Evolutionary conservation across 2,329 filamentous ascomycete genomes (phyloP).

Genomic region (Sporothrix dimorphospora): DNA sequence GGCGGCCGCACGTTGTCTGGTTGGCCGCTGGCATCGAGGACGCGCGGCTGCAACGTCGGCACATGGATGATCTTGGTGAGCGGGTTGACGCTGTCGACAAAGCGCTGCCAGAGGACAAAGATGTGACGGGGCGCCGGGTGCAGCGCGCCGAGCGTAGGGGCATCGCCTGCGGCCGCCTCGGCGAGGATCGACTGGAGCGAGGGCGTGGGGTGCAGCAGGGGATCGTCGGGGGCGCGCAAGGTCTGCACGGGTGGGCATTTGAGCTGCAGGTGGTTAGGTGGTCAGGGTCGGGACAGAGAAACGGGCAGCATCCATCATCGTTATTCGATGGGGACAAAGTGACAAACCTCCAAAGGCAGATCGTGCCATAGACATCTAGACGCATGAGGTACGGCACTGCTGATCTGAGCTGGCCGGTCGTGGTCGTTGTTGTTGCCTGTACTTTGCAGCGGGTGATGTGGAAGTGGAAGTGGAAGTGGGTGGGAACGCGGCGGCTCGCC

Average conservation of each 20-base stretch:
- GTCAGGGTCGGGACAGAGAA: no score
- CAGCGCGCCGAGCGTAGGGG: slow-evolving; percentile 50
- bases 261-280: not conserved
- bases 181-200: not conserved
- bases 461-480: no score
- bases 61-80: slow-evolving; percentile 73
- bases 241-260: slow-evolving; percentile 6
- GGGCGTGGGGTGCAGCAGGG: slow-evolving; percentile 57
- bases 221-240: not conserved
- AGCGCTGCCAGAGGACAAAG: slow-evolving; percentile 74
- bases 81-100: slow-evolving; percentile 74
- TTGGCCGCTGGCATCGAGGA: slow-evolving; percentile 65
- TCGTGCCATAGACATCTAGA: not conserved
- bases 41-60: slow-evolving; percentile 66
- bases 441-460: no score
- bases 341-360: not conserved
- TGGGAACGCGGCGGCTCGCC: no score
- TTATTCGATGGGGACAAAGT: not conserved
- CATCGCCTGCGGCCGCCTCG: slow-evolving; percentile 28
- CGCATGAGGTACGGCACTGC: not conserved
- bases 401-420: not conserved
- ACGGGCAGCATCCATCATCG: no score
- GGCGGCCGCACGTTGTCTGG: slow-evolving; percentile 59
- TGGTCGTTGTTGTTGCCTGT: slow-evolving; percentile 48
- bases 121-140: slow-evolving; percentile 69